Evolutionary conservation across 768 basidiomycete species (phyloP), one percentile per base, ranked within the genome.

Genomic region (Rhizopogon vinicolor): DNA sequence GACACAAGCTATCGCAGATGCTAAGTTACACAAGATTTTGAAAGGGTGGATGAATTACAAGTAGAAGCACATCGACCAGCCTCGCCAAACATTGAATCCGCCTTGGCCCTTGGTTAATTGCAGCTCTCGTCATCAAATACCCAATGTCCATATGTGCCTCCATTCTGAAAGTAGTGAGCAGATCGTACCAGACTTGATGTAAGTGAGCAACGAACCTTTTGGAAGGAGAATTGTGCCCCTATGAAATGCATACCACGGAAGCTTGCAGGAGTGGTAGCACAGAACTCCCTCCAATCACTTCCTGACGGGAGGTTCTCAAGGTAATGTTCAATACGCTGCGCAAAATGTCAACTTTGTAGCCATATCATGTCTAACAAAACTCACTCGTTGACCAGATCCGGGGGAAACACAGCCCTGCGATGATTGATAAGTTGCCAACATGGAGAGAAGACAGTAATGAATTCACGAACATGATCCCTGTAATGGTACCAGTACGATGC

Each of bases 201-300:
- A 6, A 48, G 41, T 31, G 25, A 40, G n/a, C 10, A 29, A 57
- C 66, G 43, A 40, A 68, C 67, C 3, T 18, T 19, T 51, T 64
- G 53, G 50, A 57, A 63, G 31, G 67, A 71, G 45, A 58, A 49
- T 1, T 66, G 48, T 0, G 68, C 63, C 13, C 63, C 61, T 0
- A 45, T 19, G 41, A 69, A 72, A 19, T 64, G 61, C 54, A 69
- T 48, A 6, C 60, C 59, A n/a, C 13, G 57, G 55, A 72, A 69
- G 13, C 35, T 52, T 0, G 53, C 63, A 0, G 70, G 70, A 1
- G 70, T 72, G 6, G 69, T 69, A 13, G 71, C 65, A 48, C 71
- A 72, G 45, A 72, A 68, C 45, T 64, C 61, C 9, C 59, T 57
- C 69, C 70, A 72, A 25, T 66, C 64, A 14, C 61, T 50, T 6